Evolutionary conservation across 345 rosid species (phyloP).

Genomic region (Brassica nigra): DNA sequence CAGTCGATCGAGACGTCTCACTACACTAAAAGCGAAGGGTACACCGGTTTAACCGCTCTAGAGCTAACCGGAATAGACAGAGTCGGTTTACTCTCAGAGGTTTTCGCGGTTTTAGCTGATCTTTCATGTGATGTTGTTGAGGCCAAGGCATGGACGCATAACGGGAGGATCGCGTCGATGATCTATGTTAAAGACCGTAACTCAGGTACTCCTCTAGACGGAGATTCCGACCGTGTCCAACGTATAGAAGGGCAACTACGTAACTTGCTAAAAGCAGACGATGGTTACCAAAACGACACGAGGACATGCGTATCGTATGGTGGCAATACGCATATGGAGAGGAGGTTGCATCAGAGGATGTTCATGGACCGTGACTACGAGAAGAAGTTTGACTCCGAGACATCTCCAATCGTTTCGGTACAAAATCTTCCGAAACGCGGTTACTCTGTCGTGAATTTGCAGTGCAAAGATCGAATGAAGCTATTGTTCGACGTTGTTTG

Average conservation of each 20-base stretch:
- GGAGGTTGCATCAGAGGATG: constrained; percentile 97
- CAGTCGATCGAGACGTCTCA: constrained; percentile 73
- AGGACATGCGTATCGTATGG: constrained; percentile 71
- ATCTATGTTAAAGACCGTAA: constrained; percentile 68
- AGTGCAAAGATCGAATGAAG: constrained; percentile 82
- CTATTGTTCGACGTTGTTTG: constrained; percentile 90
- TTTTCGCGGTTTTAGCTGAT: constrained; percentile 79
- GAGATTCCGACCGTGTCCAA: constrained; percentile 57
- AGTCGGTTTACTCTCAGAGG: constrained; percentile 76
- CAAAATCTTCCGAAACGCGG: constrained; percentile 80
- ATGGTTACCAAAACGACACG: constrained; percentile 70
- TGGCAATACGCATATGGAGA: constrained; percentile 80
- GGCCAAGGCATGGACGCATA: constrained; percentile 88
- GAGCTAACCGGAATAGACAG: constrained; percentile 79
- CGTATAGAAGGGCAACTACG: constrained; percentile 60
- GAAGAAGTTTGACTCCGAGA: constrained; percentile 50
- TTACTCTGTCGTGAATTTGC: constrained; percentile 86
- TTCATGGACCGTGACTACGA: constrained; percentile 94
- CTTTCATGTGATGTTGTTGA: constrained; percentile 73
- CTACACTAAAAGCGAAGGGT: constrained; percentile 45
- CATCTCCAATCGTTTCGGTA: constrained; percentile 67
- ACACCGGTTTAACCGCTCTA: constrained; percentile 63
- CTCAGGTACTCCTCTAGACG: constrained; percentile 60
- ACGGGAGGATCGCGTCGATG: constrained; percentile 67
- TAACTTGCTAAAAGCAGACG: constrained; percentile 77